Conservation (phyloP, 331 rosid genomes). For the Acacia pycnantha region DNA sequence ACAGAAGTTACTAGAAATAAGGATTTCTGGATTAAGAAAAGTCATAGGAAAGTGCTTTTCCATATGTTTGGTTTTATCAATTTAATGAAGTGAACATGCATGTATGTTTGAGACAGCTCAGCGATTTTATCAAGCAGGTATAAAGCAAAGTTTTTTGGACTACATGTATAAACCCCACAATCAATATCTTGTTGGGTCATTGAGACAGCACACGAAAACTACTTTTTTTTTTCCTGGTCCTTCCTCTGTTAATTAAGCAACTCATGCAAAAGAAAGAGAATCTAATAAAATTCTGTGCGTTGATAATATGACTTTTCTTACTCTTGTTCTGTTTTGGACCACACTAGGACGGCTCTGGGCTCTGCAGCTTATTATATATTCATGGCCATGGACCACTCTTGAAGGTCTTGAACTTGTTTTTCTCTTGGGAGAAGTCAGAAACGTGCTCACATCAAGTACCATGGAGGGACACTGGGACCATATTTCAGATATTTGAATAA, state of each 20-base stretch:
- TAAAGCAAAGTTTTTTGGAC: background rate
- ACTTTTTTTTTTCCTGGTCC: background rate
- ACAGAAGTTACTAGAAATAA: slow-evolving; percentile 12
- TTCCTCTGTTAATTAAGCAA: slow-evolving; percentile 18
- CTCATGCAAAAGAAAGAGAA: slow-evolving; percentile 18
- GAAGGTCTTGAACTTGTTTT: slow-evolving; percentile 2
- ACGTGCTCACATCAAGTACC: slow-evolving; percentile 31
- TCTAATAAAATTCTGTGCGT: slow-evolving; percentile 17
- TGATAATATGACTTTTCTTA: background rate
- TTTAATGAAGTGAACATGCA: background rate
- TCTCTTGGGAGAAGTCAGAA: slow-evolving; percentile 24
- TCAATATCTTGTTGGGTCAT: slow-evolving; percentile 24
- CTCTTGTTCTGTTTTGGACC: slow-evolving; percentile 36
- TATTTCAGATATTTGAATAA: background rate
- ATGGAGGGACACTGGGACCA: slow-evolving; percentile 22
- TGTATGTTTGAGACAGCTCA: background rate
- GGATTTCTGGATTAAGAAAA: background rate
- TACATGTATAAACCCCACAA: background rate
- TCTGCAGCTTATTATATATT: background rate
- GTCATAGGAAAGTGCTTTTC: background rate
- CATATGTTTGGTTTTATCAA: background rate
- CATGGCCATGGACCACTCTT: slow-evolving; percentile 36
- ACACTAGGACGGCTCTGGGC: slow-evolving; percentile 16
- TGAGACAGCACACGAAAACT: slow-evolving; percentile 34
- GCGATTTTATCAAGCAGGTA: background rate